Evolutionary conservation across 345 rosid species (phyloP).

Genomic region (Raphanus sativus): DNA sequence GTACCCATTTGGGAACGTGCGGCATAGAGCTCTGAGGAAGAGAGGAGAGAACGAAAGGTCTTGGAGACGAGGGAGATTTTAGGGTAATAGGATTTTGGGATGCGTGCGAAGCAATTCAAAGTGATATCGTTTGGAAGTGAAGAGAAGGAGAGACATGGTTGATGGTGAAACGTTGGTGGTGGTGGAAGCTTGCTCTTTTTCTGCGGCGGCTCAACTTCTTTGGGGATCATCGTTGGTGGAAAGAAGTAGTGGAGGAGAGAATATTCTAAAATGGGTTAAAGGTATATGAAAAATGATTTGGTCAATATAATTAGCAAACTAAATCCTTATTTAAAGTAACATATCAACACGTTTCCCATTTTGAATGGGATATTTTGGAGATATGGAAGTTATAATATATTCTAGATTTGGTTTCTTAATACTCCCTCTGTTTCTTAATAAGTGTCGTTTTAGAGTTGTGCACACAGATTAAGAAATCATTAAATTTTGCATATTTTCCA

Average conservation of each 20-base stretch:
- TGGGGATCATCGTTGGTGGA: neutral
- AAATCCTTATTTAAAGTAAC: neutral
- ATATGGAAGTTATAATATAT: neutral
- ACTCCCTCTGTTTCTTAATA: too few species aligned
- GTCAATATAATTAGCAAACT: neutral
- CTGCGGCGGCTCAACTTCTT: conserved; percentile 19
- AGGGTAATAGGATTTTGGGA: conserved; percentile 56
- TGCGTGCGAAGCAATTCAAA: conserved; percentile 57
- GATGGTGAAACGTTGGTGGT: neutral
- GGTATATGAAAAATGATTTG: neutral
- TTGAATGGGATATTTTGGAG: neutral
- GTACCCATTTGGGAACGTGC: conserved; percentile 49
- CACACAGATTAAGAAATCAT: too few species aligned
- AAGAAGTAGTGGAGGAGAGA: neutral
- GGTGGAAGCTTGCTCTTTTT: neutral
- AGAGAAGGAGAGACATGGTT: neutral
- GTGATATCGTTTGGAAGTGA: conserved; percentile 54
- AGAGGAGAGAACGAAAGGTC: conserved; percentile 51
- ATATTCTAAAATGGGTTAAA: too few species aligned
- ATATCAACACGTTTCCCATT: conserved; percentile 1
- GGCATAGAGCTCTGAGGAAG: conserved; percentile 54
- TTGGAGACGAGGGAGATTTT: conserved; percentile 58
- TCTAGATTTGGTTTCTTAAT: neutral
- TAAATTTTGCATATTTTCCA: too few species aligned
- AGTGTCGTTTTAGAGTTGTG: too few species aligned